Conservation (phyloP, 495 filamentous ascomycete genomes). For the Penicillium psychrofluorescens region DNA sequence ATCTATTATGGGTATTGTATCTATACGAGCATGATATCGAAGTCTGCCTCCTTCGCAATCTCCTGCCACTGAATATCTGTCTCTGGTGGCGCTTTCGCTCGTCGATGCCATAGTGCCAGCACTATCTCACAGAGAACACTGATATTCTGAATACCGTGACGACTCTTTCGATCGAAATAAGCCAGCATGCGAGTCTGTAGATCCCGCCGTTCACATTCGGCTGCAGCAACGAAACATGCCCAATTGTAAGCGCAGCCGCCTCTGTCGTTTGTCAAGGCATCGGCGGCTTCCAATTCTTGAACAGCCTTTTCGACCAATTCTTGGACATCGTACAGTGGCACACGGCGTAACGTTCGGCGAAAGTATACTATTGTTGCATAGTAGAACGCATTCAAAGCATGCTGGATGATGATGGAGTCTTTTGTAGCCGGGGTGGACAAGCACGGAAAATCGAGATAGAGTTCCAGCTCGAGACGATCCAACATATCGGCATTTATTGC, state of each 20-base stretch:
- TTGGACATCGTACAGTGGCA: slow-evolving; percentile 10
- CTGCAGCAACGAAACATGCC: slow-evolving; percentile 21
- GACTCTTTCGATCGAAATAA: slow-evolving; percentile 14
- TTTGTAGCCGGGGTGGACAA: slow-evolving; percentile 2
- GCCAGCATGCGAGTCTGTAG: slow-evolving; percentile 14
- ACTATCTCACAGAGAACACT: slow-evolving; percentile 15
- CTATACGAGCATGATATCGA: slow-evolving; percentile 22
- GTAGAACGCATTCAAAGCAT: slow-evolving; percentile 21
- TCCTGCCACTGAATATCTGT: slow-evolving; percentile 20
- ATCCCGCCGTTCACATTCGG: slow-evolving; percentile 16
- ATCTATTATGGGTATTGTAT: neutral
- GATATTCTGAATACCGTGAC: slow-evolving; percentile 17
- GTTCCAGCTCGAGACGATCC: slow-evolving; percentile 14
- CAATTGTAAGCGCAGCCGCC: slow-evolving; percentile 21
- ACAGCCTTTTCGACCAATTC: slow-evolving; percentile 20
- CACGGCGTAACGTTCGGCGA: slow-evolving; percentile 13
- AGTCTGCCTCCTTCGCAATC: slow-evolving; percentile 18
- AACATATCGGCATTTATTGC: slow-evolving; percentile 5
- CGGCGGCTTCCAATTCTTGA: slow-evolving; percentile 16
- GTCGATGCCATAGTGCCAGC: slow-evolving; percentile 14
- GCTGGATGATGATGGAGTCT: slow-evolving; percentile 13
- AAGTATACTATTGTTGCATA: slow-evolving; percentile 21
- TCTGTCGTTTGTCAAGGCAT: slow-evolving; percentile 7
- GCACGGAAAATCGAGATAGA: slow-evolving; percentile 16
- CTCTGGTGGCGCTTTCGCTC: slow-evolving; percentile 2